Conservation (phyloP, 1,139 yeast genomes). For the Entelexis paramagnoliae region DNA sequence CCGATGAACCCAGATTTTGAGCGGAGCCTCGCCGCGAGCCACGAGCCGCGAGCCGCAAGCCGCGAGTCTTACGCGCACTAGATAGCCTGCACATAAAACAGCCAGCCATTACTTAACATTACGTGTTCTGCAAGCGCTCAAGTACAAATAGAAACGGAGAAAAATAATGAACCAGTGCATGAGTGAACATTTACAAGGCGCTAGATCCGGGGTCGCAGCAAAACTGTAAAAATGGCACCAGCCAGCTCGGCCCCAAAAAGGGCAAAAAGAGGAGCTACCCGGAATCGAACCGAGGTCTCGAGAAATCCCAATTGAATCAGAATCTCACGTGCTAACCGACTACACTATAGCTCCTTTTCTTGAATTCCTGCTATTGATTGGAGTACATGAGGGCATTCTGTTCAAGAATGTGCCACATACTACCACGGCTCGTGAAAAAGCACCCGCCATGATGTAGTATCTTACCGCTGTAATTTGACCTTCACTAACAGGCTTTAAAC, state of each 20-base stretch:
- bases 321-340: slow-evolving; percentile 24
- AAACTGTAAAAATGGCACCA: too few relatives aligned
- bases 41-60: too few relatives aligned
- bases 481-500: too few relatives aligned
- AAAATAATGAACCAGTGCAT: neutral
- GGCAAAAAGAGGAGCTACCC: slow-evolving; percentile 21
- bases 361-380: neutral
- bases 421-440: too few relatives aligned
- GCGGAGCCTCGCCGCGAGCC: neutral
- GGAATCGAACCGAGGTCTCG: slow-evolving; percentile 24
- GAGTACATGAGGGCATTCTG: neutral
- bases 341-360: slow-evolving; percentile 22
- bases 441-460: too few relatives aligned
- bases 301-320: slow-evolving; percentile 20
- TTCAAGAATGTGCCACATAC: neutral
- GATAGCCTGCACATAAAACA: neutral
- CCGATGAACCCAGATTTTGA: neutral
- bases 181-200: too few relatives aligned
- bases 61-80: neutral
- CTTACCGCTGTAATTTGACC: too few relatives aligned
- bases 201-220: too few relatives aligned
- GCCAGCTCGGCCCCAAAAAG: neutral
- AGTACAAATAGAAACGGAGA: neutral
- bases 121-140: neutral
- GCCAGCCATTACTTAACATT: neutral